A percentile compares a stretch with the other conserved stretches of the same genome.
phyloP scores from a whole-genome alignment of 2,329 filamentous ascomycete genomes.

The Hansfordia pulvinata region DNA sequence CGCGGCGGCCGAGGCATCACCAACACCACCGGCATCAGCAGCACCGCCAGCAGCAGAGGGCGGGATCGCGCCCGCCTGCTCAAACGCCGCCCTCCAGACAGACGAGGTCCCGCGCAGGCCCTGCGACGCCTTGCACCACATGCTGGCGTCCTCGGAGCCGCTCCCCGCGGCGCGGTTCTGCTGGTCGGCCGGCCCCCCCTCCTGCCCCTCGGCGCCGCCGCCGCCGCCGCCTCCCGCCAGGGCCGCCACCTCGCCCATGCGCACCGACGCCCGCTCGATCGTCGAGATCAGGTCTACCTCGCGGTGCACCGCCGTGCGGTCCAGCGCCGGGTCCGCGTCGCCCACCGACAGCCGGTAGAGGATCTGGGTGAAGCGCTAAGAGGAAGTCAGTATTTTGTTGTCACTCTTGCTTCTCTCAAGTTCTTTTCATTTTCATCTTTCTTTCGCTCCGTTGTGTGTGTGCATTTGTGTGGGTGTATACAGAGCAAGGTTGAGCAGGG shows the following conservation, averaged over 20 bases:
- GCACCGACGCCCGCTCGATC: slow-evolving; percentile 7
- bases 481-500: too few species aligned
- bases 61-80: slow-evolving; percentile 5
- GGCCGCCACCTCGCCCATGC: slow-evolving; percentile 7
- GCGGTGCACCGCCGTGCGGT: slow-evolving; percentile 7
- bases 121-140: slow-evolving; percentile 9
- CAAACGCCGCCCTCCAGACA: slow-evolving; percentile 9
- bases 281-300: slow-evolving; percentile 9
- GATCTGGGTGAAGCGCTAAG: slow-evolving; percentile 12
- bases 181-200: too few species aligned
- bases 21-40: not conserved
- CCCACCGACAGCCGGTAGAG: slow-evolving; percentile 14
- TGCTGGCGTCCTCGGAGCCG: slow-evolving; percentile 4
- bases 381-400: too few species aligned
- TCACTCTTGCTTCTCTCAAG: too few species aligned
- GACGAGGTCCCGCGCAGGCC: slow-evolving; percentile 9
- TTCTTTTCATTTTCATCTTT: too few species aligned
- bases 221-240: slow-evolving; percentile 8
- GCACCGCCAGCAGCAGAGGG: too few species aligned
- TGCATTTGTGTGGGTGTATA: too few species aligned
- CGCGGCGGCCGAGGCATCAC: slow-evolving; percentile 1
- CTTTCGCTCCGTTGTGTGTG: too few species aligned
- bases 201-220: slow-evolving; percentile 3
- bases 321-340: slow-evolving; percentile 15
- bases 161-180: not conserved